Evolutionary conservation across 2,329 filamentous ascomycete species (phyloP).

Genomic region (Ophiocordyceps unilateralis): DNA sequence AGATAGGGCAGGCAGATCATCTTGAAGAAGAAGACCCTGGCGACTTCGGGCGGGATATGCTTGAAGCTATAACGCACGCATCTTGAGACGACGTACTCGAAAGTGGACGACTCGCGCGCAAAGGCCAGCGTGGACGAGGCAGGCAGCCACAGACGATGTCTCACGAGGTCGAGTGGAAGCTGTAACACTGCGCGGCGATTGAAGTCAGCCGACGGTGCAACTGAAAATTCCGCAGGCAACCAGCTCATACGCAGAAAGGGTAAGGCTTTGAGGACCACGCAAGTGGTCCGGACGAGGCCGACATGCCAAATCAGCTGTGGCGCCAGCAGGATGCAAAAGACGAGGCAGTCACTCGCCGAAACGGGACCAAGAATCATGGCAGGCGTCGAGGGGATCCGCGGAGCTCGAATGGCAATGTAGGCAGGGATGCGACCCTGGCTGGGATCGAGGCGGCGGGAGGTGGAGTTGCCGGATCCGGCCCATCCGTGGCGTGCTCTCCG

Average conservation of each 20-base stretch:
- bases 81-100: slow-evolving; percentile 62
- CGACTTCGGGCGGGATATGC: slow-evolving; percentile 49
- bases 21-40: slow-evolving; percentile 63
- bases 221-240: too few species aligned
- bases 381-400: slow-evolving; percentile 2
- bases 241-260: slow-evolving; percentile 47
- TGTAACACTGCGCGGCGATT: background rate
- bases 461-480: background rate
- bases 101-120: slow-evolving; percentile 49
- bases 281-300: slow-evolving; percentile 39
- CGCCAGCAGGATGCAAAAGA: slow-evolving; percentile 53
- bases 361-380: slow-evolving; percentile 59
- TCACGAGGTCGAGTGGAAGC: background rate
- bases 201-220: background rate
- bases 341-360: slow-evolving; percentile 57
- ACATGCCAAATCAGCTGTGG: slow-evolving; percentile 55
- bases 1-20: slow-evolving; percentile 57
- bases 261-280: slow-evolving; percentile 41
- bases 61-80: slow-evolving; percentile 67
- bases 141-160: slow-evolving; percentile 14
- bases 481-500: background rate
- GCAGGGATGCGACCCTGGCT: too few species aligned
- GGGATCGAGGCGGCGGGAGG: background rate
- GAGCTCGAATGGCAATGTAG: too few species aligned
- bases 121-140: slow-evolving; percentile 32